These are phyloP conservation scores for Simplicillium aogashimaense DNA, from an alignment of 2,329 filamentous ascomycete genomes.

Conservation along the genomic window DNA sequence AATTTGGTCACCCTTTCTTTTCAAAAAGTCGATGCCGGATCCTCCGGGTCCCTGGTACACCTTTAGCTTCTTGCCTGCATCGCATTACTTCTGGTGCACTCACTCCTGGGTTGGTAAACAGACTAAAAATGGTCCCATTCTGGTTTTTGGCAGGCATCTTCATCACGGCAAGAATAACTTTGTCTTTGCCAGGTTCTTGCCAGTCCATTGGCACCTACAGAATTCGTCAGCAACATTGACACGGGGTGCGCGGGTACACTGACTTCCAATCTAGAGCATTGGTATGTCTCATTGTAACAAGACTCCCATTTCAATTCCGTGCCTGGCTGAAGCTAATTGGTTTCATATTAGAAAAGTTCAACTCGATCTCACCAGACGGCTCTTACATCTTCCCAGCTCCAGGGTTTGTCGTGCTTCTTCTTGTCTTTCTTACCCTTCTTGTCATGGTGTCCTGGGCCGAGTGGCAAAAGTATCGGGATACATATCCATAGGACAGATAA, in stretches of 20 bases:
- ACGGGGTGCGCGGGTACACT: neutral
- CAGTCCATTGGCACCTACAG: constrained; percentile 24
- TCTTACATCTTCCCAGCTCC: too few species aligned
- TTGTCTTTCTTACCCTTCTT: too few species aligned
- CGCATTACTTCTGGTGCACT: constrained; percentile 3
- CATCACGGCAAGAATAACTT: constrained; percentile 20
- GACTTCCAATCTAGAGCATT: neutral
- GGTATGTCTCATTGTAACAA: neutral
- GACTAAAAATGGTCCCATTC: constrained; percentile 15
- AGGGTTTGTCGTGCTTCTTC: too few species aligned
- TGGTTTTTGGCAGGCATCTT: constrained; percentile 20
- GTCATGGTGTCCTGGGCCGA: too few species aligned
- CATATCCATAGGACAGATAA: too few species aligned
- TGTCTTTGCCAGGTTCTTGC: constrained; percentile 15
- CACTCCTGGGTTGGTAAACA: constrained; percentile 25
- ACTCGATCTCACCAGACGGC: too few species aligned
- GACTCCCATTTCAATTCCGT: constrained; percentile 4
- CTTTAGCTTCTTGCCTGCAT: too few species aligned
- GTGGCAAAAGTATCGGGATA: too few species aligned
- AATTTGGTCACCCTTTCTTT: constrained; percentile 17
- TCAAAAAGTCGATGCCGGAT: constrained; percentile 28
- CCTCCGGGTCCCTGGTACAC: constrained; percentile 35
- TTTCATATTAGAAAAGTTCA: too few species aligned
- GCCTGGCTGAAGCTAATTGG: neutral
- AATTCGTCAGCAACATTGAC: neutral